These are phyloP conservation scores for Hymenoscyphus linearis DNA, from an alignment of 2,329 filamentous ascomycete species.

Conservation along the genomic window DNA sequence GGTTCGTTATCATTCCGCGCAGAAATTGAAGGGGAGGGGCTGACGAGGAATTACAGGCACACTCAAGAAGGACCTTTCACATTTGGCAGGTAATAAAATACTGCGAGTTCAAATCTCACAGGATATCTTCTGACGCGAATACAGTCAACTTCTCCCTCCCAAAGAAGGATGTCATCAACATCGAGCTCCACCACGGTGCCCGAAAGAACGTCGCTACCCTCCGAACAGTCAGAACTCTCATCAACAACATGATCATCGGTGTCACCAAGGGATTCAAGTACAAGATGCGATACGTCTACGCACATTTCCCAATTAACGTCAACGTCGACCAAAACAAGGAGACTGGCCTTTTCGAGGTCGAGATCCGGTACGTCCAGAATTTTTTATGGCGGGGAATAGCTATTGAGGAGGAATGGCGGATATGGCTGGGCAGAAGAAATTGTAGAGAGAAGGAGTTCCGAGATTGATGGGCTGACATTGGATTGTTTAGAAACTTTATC, in stretches of 20 bases:
- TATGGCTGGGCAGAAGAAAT: background rate
- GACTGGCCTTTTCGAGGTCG: conserved; percentile 81
- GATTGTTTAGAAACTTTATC: conserved; percentile 73
- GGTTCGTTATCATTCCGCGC: conserved; percentile 47
- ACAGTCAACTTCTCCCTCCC: conserved; percentile 85
- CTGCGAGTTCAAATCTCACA: too few species aligned
- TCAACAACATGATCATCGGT: conserved; percentile 98
- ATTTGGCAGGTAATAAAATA: conserved; percentile 54
- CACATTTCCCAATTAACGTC: conserved; percentile 99
- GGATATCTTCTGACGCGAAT: too few species aligned
- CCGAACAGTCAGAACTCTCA: conserved; percentile 94
- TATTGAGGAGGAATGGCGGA: background rate
- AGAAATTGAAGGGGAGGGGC: conserved; percentile 20
- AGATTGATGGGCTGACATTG: background rate
- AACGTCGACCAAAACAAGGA: conserved; percentile 96
- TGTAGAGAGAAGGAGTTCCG: background rate
- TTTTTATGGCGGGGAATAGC: background rate
- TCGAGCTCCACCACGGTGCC: conserved; percentile 97
- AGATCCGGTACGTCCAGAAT: conserved; percentile 75
- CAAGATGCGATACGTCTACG: conserved; percentile 99
- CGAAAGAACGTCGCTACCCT: conserved; percentile 98
- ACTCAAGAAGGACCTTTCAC: conserved; percentile 93
- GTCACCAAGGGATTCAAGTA: conserved; percentile 99
- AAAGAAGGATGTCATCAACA: conserved; percentile 81
- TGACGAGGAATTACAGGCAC: conserved; percentile 58